Conservation (phyloP, 129 eudicot species). For the Flaveria ramosissima region DNA sequence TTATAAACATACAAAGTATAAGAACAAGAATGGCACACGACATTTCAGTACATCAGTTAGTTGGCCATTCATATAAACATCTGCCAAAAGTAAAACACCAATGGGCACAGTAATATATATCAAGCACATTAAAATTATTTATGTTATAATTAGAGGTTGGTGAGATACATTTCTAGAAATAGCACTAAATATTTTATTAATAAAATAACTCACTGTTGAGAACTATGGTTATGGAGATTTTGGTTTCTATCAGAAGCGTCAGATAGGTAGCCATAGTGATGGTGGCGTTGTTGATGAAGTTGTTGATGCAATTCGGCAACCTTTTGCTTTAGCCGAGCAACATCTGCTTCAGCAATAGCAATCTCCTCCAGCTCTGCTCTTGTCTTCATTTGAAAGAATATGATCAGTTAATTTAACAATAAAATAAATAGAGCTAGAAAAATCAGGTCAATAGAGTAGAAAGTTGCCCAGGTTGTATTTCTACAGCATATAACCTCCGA, state of each 20-base stretch:
- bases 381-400: constrained; percentile 52
- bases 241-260: constrained; percentile 68
- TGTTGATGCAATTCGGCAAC: constrained; percentile 97
- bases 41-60: too few relatives aligned
- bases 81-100: too few relatives aligned
- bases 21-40: too few relatives aligned
- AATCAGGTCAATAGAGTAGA: background rate
- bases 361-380: constrained; percentile 99
- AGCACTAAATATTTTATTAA: too few relatives aligned
- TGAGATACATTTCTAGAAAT: too few relatives aligned
- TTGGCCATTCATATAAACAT: too few relatives aligned
- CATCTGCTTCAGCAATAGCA: constrained; percentile 99
- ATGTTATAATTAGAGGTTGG: too few relatives aligned
- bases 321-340: constrained; percentile 87
- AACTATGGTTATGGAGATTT: constrained; percentile 49
- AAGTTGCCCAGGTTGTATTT: too few relatives aligned
- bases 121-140: too few relatives aligned
- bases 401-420: background rate
- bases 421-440: background rate
- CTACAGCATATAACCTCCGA: too few relatives aligned
- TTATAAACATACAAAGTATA: background rate
- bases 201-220: constrained; percentile 57
- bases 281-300: constrained; percentile 91
- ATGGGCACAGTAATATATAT: too few relatives aligned
- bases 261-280: constrained; percentile 71